These are phyloP conservation scores for Flammula alnicola DNA, from an alignment of 1,284 basidiomycete species.

Conservation along the genomic window DNA sequence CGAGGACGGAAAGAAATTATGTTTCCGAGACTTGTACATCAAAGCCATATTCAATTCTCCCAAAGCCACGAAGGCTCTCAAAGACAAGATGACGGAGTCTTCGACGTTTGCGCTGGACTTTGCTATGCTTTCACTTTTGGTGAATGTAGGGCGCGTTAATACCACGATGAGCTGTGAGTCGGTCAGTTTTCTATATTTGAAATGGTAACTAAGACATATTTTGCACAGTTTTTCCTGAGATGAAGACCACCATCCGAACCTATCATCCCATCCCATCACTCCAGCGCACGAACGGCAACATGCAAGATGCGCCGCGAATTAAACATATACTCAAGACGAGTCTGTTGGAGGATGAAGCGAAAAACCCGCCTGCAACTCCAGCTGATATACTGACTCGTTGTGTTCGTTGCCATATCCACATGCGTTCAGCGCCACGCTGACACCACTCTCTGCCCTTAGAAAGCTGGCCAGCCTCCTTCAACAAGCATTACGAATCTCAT, in stretches of 20 bases:
- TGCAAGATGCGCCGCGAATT: slow-evolving; percentile 84
- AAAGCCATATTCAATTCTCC: slow-evolving; percentile 70
- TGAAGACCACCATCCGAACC: slow-evolving; percentile 81
- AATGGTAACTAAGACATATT: slow-evolving; percentile 16
- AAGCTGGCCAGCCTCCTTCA: slow-evolving; percentile 54
- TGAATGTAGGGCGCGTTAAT: slow-evolving; percentile 83
- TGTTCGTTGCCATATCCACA: slow-evolving; percentile 38
- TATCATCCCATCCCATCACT: slow-evolving; percentile 84
- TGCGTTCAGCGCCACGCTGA: slow-evolving; percentile 14
- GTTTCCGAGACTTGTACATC: slow-evolving; percentile 79
- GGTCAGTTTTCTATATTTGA: slow-evolving; percentile 7
- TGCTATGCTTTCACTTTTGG: slow-evolving; percentile 75
- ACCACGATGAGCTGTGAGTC: slow-evolving; percentile 84
- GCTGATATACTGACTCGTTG: slow-evolving; percentile 49
- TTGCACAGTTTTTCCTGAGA: slow-evolving; percentile 70
- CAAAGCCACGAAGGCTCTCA: slow-evolving; percentile 59
- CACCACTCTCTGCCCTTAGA: slow-evolving; percentile 37
- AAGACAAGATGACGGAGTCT: slow-evolving; percentile 73
- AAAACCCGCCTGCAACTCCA: slow-evolving; percentile 47
- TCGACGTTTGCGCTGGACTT: slow-evolving; percentile 75
- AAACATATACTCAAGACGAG: slow-evolving; percentile 68
- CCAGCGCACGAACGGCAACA: slow-evolving; percentile 76
- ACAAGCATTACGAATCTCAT: slow-evolving; percentile 67
- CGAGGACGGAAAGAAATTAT: slow-evolving; percentile 47
- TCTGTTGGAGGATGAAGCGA: slow-evolving; percentile 47